Evolutionary conservation across 2,329 filamentous ascomycete genomes (phyloP).

Genomic region (Penicillium verrucosum): DNA sequence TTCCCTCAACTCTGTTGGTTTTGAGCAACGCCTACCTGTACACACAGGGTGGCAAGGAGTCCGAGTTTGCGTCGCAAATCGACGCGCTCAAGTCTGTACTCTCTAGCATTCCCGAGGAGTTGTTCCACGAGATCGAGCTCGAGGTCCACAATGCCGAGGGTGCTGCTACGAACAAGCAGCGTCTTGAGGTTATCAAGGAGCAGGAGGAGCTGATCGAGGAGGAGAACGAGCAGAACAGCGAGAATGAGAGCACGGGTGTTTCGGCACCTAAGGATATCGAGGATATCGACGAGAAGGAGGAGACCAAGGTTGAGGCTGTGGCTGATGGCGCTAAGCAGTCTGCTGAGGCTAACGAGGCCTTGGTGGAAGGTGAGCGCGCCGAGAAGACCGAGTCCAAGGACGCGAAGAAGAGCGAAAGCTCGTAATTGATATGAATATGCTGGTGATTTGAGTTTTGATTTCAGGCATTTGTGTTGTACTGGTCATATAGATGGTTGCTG

Average conservation of each 20-base stretch:
- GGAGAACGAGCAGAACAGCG: constrained; percentile 86
- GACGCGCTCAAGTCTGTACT: constrained; percentile 89
- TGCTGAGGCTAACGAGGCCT: constrained; percentile 44
- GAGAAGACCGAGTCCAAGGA: constrained; percentile 28
- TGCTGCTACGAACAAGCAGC: constrained; percentile 97
- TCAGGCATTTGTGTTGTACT: constrained; percentile 3
- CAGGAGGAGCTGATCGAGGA: constrained; percentile 98
- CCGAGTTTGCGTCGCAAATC: constrained; percentile 82
- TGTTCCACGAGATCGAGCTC: constrained; percentile 99
- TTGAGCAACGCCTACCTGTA: constrained; percentile 98
- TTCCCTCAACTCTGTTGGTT: constrained; percentile 93
- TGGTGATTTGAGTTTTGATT: constrained; percentile 13
- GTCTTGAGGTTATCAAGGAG: constrained; percentile 95
- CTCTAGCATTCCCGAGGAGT: constrained; percentile 91
- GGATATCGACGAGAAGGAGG: constrained; percentile 91
- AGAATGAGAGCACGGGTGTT: constrained; percentile 71
- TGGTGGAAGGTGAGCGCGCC: constrained; percentile 38
- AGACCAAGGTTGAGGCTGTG: constrained; percentile 53
- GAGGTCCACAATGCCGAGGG: constrained; percentile 97
- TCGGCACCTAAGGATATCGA: constrained; percentile 79
- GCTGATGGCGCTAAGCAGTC: constrained; percentile 45
- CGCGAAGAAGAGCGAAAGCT: constrained; percentile 28
- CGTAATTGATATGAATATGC: constrained; percentile 14
- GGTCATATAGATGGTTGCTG: constrained; percentile 15
- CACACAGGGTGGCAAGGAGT: constrained; percentile 68